phyloP scores from a whole-genome alignment of 1,139 yeast genomes.

The Lodderomyces theae region DNA sequence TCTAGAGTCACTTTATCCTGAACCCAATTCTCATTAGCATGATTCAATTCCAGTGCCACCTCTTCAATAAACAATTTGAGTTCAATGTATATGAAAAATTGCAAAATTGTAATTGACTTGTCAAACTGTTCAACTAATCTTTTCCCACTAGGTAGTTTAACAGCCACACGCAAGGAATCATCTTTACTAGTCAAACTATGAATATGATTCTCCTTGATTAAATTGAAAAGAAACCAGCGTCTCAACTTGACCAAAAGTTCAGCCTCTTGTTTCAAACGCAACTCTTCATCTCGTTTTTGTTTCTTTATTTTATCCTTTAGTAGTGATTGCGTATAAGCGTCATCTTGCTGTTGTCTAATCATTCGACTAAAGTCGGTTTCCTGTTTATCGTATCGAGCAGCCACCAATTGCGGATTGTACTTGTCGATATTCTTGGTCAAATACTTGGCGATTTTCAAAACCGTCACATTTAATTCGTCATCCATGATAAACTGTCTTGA shows the following conservation, averaged over 20 bases:
- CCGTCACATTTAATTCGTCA: constrained; percentile 19
- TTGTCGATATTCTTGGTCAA: constrained; percentile 35
- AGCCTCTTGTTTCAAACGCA: constrained; percentile 17
- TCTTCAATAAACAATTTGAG: constrained; percentile 27
- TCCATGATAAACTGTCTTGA: constrained; percentile 22
- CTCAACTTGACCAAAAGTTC: constrained; percentile 15
- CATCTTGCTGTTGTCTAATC: constrained; percentile 56
- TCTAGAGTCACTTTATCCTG: constrained; percentile 15
- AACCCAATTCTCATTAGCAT: constrained; percentile 14
- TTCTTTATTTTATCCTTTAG: constrained; percentile 43
- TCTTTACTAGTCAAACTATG: constrained; percentile 11
- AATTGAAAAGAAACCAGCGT: constrained; percentile 15
- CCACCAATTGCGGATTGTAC: constrained; percentile 52
- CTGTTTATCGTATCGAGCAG: constrained; percentile 50
- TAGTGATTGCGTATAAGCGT: constrained; percentile 51
- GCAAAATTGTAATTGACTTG: constrained; percentile 48
- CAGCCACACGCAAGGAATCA: constrained; percentile 28
- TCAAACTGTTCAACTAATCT: constrained; percentile 57
- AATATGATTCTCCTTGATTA: constrained; percentile 16
- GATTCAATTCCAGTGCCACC: constrained; percentile 11
- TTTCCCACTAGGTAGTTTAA: constrained; percentile 54
- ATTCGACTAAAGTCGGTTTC: constrained; percentile 51
- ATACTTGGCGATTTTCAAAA: constrained; percentile 30
- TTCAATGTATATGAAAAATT: constrained; percentile 66
- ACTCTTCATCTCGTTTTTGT: constrained; percentile 30